phyloP scores from a whole-genome alignment of 2,329 filamentous ascomycete species.

The Claviceps citrina region DNA sequence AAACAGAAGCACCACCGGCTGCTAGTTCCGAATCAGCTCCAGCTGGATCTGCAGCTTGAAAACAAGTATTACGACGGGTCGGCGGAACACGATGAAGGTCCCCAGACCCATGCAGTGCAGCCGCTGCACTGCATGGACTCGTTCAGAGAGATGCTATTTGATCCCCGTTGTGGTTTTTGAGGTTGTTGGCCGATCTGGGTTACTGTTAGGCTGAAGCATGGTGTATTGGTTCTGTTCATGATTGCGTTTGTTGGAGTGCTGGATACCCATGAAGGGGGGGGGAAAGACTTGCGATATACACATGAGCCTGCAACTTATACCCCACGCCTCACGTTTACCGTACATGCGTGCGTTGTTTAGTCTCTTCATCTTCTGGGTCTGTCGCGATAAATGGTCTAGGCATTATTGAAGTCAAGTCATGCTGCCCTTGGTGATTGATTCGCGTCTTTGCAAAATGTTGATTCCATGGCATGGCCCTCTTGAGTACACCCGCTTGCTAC shows the following conservation, averaged over 20 bases:
- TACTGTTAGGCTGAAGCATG: slow-evolving; percentile 3
- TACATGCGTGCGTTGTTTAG: slow-evolving; percentile 5
- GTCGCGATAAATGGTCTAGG: slow-evolving; percentile 4
- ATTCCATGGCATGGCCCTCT: neutral
- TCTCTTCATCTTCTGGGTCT: slow-evolving; percentile 7
- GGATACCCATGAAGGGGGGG: slow-evolving; percentile 18
- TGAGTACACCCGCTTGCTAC: slow-evolving; percentile 7
- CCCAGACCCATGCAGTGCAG: neutral
- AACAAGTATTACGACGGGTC: neutral
- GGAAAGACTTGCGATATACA: slow-evolving; percentile 11
- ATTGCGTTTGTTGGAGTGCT: slow-evolving; percentile 12
- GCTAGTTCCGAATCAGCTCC: slow-evolving; percentile 2
- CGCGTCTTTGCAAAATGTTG: neutral
- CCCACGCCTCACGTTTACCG: slow-evolving; percentile 8
- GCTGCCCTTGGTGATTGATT: neutral
- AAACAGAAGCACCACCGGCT: slow-evolving; percentile 15
- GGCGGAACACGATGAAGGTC: neutral
- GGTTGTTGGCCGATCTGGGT: slow-evolving; percentile 1
- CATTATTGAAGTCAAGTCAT: slow-evolving; percentile 2
- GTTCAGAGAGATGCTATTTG: neutral
- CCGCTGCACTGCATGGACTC: neutral
- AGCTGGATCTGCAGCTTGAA: slow-evolving; percentile 1
- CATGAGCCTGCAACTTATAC: slow-evolving; percentile 16
- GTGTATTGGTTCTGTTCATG: slow-evolving; percentile 8
- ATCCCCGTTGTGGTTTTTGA: slow-evolving; percentile 2